Evolutionary conservation across 257 asterid genomes (phyloP), one percentile per base, ranked within the genome.

Genomic region (Paulownia fortunei): DNA sequence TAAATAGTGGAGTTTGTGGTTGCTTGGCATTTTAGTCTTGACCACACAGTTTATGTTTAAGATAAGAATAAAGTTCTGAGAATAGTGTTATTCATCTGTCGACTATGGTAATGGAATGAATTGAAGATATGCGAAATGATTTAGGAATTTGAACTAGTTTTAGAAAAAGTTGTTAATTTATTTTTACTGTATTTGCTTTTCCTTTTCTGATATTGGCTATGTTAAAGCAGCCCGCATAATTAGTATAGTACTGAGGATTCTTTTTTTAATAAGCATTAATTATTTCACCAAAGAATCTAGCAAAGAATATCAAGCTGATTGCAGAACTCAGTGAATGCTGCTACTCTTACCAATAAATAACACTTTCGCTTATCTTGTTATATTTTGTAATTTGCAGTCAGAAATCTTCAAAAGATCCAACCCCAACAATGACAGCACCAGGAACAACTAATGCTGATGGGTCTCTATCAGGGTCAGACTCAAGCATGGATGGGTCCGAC

Each of bases 321-420:
- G 69, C 69, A 61, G 16, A n/a, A 21, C 63, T 54, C 63, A 70
- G 8, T 71, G n/a, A 74, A 16, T 15, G 18, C n/a, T n/a, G n/a
- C n/a, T n/a, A n/a, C n/a, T n/a, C n/a, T n/a, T n/a, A n/a, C n/a
- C n/a, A n/a, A n/a, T n/a, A n/a, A 15, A 9, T 47, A 0, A 24
- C 8, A 8, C 1, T 73, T 27, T n/a, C 5, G 2, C 16, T 42
- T 55, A 4, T 67, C 6, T 41, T 6, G 46, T 11, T 5, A 62
- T 27, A 9, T 70, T 19, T 66, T 71, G 10, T 34, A 42, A 34
- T 36, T 61, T 84, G 85, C 96, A 94, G 98, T 83, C 96, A 90
- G 81, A 94, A 94, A 87, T 92, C 98, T 26, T 84, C 98, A 5
- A 89, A 86, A 78, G 96, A 92, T 81, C 81, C 97, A 4, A 76